A percentile compares a stretch with the other conserved stretches of the same genome.
These are phyloP conservation scores for Iberis pinnata DNA, from an alignment of 345 rosid species.

Conservation along the genomic window DNA sequence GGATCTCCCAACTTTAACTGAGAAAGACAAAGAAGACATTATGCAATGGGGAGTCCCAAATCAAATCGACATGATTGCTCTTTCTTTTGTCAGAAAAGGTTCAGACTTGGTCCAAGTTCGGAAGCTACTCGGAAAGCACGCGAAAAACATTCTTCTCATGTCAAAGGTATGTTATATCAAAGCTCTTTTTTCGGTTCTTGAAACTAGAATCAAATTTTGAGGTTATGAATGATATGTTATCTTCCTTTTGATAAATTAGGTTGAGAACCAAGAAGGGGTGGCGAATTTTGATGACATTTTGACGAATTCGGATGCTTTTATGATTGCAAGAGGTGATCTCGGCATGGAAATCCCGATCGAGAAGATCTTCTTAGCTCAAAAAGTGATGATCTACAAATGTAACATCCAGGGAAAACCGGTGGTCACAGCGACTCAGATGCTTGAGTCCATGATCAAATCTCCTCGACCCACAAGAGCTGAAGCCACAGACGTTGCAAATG, in stretches of 20 bases:
- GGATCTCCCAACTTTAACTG: slow-evolving; percentile 92
- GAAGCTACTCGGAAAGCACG: slow-evolving; percentile 68
- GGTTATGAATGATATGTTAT: slow-evolving; percentile 3
- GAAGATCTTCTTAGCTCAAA: slow-evolving; percentile 93
- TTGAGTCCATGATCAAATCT: slow-evolving; percentile 97
- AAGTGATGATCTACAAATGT: slow-evolving; percentile 98
- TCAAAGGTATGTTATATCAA: slow-evolving; percentile 60
- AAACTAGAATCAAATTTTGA: background rate
- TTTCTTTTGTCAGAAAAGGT: slow-evolving; percentile 92
- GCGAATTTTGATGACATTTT: slow-evolving; percentile 92
- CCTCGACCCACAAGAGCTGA: slow-evolving; percentile 97
- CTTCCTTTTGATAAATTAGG: slow-evolving; percentile 36
- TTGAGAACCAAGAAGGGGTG: slow-evolving; percentile 98
- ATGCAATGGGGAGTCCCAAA: slow-evolving; percentile 87
- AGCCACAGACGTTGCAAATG: slow-evolving; percentile 97
- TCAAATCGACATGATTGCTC: slow-evolving; percentile 91
- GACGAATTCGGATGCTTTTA: slow-evolving; percentile 82
- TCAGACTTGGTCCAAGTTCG: slow-evolving; percentile 84
- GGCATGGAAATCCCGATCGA: slow-evolving; percentile 99
- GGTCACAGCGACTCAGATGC: slow-evolving; percentile 83
- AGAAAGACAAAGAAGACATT: slow-evolving; percentile 95
- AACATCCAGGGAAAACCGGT: slow-evolving; percentile 96
- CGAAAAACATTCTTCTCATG: slow-evolving; percentile 85
- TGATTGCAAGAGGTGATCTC: slow-evolving; percentile 97
- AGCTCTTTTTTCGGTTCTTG: background rate